Percentiles rank a stretch among this genome's conserved stretches.
Conservation (phyloP, 1,284 basidiomycete genomes). For the Lentinula novae-zelandiae region DNA sequence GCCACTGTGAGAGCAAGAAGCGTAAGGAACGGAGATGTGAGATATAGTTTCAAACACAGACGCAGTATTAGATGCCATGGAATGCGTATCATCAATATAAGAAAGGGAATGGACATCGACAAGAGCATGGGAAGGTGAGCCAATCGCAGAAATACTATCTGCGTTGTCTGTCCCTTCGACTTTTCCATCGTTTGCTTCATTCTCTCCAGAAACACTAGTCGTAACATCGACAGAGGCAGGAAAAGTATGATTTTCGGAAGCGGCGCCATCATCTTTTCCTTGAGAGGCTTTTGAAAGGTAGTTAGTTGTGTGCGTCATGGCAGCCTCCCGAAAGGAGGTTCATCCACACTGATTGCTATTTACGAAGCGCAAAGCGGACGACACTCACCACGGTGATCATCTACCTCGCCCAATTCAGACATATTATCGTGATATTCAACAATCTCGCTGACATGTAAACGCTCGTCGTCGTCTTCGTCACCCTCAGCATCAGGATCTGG, state of each 20-base stretch:
- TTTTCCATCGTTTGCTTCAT: constrained; percentile 10
- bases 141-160: neutral
- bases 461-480: constrained; percentile 40
- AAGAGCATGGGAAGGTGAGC: neutral
- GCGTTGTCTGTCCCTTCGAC: neutral
- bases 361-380: constrained; percentile 28
- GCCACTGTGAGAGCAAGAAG: constrained; percentile 32
- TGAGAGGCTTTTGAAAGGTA: constrained; percentile 29
- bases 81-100: constrained; percentile 35
- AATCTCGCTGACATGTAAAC: constrained; percentile 40
- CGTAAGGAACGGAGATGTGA: constrained; percentile 30
- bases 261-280: constrained; percentile 48
- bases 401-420: constrained; percentile 26
- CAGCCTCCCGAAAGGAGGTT: constrained; percentile 31
- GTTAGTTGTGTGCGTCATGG: constrained; percentile 48
- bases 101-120: constrained; percentile 28
- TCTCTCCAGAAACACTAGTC: constrained; percentile 15
- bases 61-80: constrained; percentile 29
- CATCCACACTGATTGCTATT: constrained; percentile 33
- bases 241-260: constrained; percentile 26
- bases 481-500: constrained; percentile 24
- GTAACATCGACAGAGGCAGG: constrained; percentile 22
- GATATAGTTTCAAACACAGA: constrained; percentile 39
- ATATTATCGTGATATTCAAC: constrained; percentile 35
- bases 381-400: constrained; percentile 41